A percentile compares a stretch with the other conserved stretches of the same genome.
phyloP scores from a whole-genome alignment of 2,329 filamentous ascomycete genomes.

The Aspergillus sp. region DNA sequence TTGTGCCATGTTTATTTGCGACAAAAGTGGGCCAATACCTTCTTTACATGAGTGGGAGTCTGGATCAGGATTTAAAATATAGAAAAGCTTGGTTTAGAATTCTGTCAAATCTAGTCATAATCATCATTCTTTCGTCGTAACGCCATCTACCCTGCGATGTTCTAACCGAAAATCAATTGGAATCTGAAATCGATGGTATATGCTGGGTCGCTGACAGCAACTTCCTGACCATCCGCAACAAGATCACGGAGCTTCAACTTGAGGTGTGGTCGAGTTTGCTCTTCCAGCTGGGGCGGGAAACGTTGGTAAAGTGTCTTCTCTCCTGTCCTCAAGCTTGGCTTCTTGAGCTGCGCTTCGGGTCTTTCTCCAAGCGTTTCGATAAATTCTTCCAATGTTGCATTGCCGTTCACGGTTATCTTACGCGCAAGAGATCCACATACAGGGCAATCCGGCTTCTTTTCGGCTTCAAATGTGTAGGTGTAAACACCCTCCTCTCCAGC shows the following conservation, averaged over 20 bases:
- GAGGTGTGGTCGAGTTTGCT: conserved; percentile 81
- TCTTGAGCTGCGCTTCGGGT: conserved; percentile 90
- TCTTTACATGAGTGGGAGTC: conserved; percentile 33
- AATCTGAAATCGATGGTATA: conserved; percentile 72
- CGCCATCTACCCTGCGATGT: conserved; percentile 6
- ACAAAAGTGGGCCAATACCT: conserved; percentile 33
- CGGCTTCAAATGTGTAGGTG: conserved; percentile 94
- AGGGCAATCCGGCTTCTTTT: conserved; percentile 91
- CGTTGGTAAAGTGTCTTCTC: conserved; percentile 90
- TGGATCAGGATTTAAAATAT: conserved; percentile 29
- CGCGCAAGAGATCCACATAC: conserved; percentile 86
- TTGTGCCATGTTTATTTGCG: conserved; percentile 31
- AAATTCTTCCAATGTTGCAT: conserved; percentile 75
- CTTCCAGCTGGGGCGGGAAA: conserved; percentile 74
- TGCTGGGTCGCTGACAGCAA: conserved; percentile 90
- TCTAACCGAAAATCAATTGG: conserved; percentile 50
- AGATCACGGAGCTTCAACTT: conserved; percentile 74
- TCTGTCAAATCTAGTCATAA: conserved; percentile 17
- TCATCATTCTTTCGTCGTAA: conserved; percentile 15
- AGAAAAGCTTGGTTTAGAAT: conserved; percentile 29
- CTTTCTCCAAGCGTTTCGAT: conserved; percentile 79
- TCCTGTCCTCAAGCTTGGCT: conserved; percentile 79
- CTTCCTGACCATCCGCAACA: conserved; percentile 77
- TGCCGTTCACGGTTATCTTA: conserved; percentile 68
- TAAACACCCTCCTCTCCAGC: conserved; percentile 94